Evolutionary conservation across 306 rosid species (phyloP).

Genomic region (Fagus crenata): DNA sequence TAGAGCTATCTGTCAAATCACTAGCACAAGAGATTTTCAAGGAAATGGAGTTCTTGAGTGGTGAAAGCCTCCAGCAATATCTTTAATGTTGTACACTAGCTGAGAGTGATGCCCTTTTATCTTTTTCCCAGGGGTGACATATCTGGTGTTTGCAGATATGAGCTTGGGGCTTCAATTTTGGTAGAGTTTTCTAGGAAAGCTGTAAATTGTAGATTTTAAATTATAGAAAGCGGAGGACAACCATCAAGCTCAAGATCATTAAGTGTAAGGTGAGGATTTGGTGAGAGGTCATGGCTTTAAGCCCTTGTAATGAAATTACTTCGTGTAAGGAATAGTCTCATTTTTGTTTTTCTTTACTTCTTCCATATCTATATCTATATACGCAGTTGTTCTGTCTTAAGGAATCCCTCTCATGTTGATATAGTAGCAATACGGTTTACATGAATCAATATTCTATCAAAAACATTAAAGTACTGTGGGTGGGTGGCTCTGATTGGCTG

Average conservation of each 20-base stretch:
- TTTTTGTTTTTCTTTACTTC: not conserved
- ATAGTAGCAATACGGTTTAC: not conserved
- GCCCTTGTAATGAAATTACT: conserved; percentile 1
- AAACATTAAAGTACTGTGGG: no score
- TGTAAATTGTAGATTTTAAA: conserved; percentile 1
- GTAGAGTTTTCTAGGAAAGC: conserved; percentile 8
- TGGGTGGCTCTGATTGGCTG: no score
- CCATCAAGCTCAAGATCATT: not conserved
- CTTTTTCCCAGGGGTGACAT: not conserved
- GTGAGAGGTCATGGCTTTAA: not conserved
- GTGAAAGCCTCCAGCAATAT: conserved; percentile 72
- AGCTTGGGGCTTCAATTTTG: conserved; percentile 1
- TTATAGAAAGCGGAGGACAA: not conserved
- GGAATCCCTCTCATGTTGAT: not conserved
- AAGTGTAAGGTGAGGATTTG: not conserved
- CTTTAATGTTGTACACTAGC: conserved; percentile 34
- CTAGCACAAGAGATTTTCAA: conserved; percentile 79
- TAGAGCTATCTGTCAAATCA: conserved; percentile 74
- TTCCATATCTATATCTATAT: not conserved
- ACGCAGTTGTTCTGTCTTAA: not conserved
- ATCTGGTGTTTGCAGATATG: not conserved
- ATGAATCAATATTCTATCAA: not conserved
- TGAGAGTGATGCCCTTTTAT: not conserved
- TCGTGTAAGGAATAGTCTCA: not conserved
- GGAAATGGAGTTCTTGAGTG: conserved; percentile 79